Base-by-base conservation (phyloP, 1,284 basidiomycete species). In the Rhizoctonia solani region DNA sequence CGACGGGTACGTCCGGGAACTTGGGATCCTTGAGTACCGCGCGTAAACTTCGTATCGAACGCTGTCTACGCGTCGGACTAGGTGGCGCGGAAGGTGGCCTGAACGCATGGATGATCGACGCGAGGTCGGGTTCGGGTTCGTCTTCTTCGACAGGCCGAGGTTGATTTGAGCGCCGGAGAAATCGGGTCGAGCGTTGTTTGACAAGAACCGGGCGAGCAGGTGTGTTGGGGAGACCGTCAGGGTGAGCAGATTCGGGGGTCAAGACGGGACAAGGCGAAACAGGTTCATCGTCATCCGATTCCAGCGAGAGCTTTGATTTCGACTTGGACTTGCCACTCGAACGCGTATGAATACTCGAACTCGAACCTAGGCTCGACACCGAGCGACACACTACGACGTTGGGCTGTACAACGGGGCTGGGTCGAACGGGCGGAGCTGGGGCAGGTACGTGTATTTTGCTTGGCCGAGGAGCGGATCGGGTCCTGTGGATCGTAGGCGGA, bases 1-100 rank as follows among this genome's bases (percentile, higher is more conserved):
- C 58, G 4, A 61, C 58, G 2, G 58, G 58, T 32, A 61, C 58
- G 32, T 61, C 58, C 16, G 58, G 58, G 23, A 61, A 61, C 58
- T 46, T 50, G 25, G 58, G 46, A 61, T 61, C 58, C 44, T 61
- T 61, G 2, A 61, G 23, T 30, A 61, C 14, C 21, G 58, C 58
- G n/a, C 58, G 58, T 30, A 61, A 27, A 21, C 44, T 50, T 19
- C 58, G 58, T 23, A 61, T 50, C 27, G 46, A 61, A 8, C 46
- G 46, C 14, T 61, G 58, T 19, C 58, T 2, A 13, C 47, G 5
- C 13, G 58, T 47, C 1, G 58, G 46, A 23, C 39, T 39, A 21
- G 54, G 3, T 6, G 54, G 21, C 23, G 16, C 54, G 14, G 54
- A 44, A 9, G 58, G 30, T 9, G 58, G 42, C 1, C 58, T 19